Base-by-base conservation (phyloP, 2,329 filamentous ascomycete genomes). In the Trichophyton schoenleinii region DNA sequence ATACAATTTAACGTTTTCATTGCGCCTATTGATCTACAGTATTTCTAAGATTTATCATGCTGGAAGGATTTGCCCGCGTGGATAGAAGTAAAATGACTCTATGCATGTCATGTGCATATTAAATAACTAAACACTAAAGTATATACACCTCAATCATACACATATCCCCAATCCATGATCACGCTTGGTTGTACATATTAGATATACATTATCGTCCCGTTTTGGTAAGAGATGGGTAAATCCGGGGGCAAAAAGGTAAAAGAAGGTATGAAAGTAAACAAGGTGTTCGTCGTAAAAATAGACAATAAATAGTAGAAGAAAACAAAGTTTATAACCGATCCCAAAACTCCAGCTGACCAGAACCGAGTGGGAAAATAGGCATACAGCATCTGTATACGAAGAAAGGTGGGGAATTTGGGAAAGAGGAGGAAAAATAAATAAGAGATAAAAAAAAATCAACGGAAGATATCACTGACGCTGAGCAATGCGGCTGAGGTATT, bases 311-410 rank as follows among this genome's bases (percentile, higher is more conserved):
- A 38, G 31, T 55, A 55, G 15, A 20, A 36, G 25, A 20, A 55
- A 53, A 55, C 28, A 55, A 15, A 28, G 52, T 52, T 52, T 28
- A 52, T 28, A 44, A 52, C 20, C 46, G 31, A 52, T 25, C 46
- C 46, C 34, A 38, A 52, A 52, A 52, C 46, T 15, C 46, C 46
- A 52, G 13, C 46, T 25, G 46, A 6, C 22, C 46, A 52, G 22
- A 38, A 52, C 46, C 46, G 34, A 36, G 34, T 44, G 34, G n/a
- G 25, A 36, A 55, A 55, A 34, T 55, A 55, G 28, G 13, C 2
- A 36, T 34, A 55, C 15, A 55, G 34, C 34, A 38, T 38, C 9
- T 36, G 28, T 55, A 36, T 11, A 20, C 66, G 67, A 66, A 67
- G 64, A 65, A 65, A 57, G 59, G 49, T 52, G 42, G 62, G 59